Evolutionary conservation across 164 flowering plant genomes (phyloP).

Genomic region (Vitis amurensis): DNA sequence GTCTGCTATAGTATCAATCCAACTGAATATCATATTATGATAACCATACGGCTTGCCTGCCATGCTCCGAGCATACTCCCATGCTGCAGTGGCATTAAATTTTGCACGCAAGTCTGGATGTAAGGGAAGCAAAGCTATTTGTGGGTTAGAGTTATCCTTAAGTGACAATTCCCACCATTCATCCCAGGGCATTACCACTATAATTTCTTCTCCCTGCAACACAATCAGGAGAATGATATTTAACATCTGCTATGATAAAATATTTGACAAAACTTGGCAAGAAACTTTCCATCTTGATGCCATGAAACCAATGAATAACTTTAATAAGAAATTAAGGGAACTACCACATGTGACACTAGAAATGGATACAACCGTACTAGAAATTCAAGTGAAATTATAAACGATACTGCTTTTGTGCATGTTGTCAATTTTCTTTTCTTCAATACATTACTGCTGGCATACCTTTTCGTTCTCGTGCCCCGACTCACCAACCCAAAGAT

Average conservation of each 20-base stretch:
- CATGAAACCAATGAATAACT: not conserved
- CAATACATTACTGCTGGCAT: slow-evolving; percentile 6
- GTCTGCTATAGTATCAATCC: slow-evolving; percentile 92
- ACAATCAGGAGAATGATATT: not conserved
- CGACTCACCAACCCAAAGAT: slow-evolving; percentile 98
- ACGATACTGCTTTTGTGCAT: not conserved
- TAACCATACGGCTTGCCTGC: slow-evolving; percentile 97
- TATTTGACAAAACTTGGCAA: not conserved
- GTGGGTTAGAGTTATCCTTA: slow-evolving; percentile 88
- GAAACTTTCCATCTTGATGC: too few relatives aligned
- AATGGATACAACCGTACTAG: too few relatives aligned
- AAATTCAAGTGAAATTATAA: not conserved
- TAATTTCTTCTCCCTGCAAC: slow-evolving; percentile 95
- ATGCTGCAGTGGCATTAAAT: slow-evolving; percentile 88
- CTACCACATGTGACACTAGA: too few relatives aligned
- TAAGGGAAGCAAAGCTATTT: slow-evolving; percentile 89
- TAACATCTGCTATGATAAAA: not conserved
- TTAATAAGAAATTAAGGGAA: too few relatives aligned
- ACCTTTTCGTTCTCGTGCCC: slow-evolving; percentile 99
- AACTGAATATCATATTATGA: slow-evolving; percentile 99
- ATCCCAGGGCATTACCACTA: slow-evolving; percentile 90
- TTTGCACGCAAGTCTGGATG: slow-evolving; percentile 84
- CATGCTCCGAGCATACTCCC: slow-evolving; percentile 96
- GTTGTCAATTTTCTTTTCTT: not conserved
- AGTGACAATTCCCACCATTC: slow-evolving; percentile 97